These are phyloP conservation scores for Panaeolus cyanescens DNA, from an alignment of 768 basidiomycete species.

Conservation along the genomic window DNA sequence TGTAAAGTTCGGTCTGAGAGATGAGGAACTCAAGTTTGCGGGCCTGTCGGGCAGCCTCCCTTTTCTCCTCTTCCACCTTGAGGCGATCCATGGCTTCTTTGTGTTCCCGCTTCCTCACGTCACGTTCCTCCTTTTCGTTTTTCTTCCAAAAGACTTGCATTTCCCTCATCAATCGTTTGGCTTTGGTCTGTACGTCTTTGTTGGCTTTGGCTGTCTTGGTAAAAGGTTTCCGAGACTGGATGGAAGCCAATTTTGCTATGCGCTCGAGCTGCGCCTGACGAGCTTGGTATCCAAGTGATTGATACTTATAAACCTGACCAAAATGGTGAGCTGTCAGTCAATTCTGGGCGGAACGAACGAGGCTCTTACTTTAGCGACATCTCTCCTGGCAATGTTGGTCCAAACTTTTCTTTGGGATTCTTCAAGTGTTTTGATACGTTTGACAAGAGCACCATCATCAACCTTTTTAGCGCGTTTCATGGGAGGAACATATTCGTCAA, in stretches of 20 bases:
- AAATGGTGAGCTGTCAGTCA: neutral
- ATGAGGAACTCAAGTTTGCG: constrained; percentile 98
- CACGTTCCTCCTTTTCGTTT: constrained; percentile 95
- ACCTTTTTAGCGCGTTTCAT: constrained; percentile 78
- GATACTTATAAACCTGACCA: constrained; percentile 77
- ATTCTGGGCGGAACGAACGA: neutral
- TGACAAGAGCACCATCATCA: constrained; percentile 70
- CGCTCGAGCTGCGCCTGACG: constrained; percentile 74
- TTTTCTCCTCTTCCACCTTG: constrained; percentile 88
- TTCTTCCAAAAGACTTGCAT: constrained; percentile 98
- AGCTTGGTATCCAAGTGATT: constrained; percentile 63
- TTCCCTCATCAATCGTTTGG: constrained; percentile 89
- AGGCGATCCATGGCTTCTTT: constrained; percentile 90
- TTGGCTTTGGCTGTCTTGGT: constrained; percentile 72
- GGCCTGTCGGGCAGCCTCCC: constrained; percentile 92
- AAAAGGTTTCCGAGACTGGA: constrained; percentile 79
- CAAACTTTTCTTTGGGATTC: constrained; percentile 88
- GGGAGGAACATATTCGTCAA: constrained; percentile 69
- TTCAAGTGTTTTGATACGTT: constrained; percentile 76
- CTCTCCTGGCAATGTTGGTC: constrained; percentile 84
- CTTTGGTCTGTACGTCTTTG: constrained; percentile 85
- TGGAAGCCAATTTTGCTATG: constrained; percentile 69
- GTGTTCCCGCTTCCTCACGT: constrained; percentile 90
- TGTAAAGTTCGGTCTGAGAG: constrained; percentile 97
- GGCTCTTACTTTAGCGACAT: constrained; percentile 73